Evolutionary conservation across 306 rosid species (phyloP).

Genomic region (Pyrus bretschneideri): DNA sequence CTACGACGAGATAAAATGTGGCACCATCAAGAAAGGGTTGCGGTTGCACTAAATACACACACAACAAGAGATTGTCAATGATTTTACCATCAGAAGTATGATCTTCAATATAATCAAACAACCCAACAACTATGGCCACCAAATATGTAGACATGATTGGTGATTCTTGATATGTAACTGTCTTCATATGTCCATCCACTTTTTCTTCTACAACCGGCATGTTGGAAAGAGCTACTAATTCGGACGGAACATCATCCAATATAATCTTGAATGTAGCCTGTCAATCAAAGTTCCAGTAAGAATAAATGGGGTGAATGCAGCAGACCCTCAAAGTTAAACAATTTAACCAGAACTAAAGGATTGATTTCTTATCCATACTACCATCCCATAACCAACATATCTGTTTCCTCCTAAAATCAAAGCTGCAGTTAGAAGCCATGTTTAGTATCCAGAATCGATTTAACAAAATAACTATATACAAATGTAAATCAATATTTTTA

Average conservation of each 20-base stretch:
- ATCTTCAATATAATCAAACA: not conserved
- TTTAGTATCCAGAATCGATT: too few species aligned
- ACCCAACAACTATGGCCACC: not conserved
- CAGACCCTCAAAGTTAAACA: too few species aligned
- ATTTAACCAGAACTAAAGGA: too few species aligned
- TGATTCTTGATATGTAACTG: not conserved
- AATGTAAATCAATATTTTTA: too few species aligned
- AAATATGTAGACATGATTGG: not conserved
- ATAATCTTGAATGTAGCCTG: not conserved
- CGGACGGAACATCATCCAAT: not conserved
- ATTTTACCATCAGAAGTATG: not conserved
- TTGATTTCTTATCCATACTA: too few species aligned
- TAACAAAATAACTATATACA: too few species aligned
- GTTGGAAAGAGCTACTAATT: not conserved
- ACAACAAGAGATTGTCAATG: not conserved
- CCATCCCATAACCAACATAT: too few species aligned
- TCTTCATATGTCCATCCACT: not conserved
- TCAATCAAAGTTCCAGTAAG: not conserved
- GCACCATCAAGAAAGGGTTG: not conserved
- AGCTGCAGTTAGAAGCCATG: too few species aligned
- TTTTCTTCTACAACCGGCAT: not conserved
- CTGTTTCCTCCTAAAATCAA: too few species aligned
- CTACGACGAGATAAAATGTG: not conserved
- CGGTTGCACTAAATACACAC: not conserved
- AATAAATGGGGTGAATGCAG: too few species aligned